Evolutionary conservation across 768 basidiomycete genomes (phyloP).

Genomic region (Paxillus involutus): DNA sequence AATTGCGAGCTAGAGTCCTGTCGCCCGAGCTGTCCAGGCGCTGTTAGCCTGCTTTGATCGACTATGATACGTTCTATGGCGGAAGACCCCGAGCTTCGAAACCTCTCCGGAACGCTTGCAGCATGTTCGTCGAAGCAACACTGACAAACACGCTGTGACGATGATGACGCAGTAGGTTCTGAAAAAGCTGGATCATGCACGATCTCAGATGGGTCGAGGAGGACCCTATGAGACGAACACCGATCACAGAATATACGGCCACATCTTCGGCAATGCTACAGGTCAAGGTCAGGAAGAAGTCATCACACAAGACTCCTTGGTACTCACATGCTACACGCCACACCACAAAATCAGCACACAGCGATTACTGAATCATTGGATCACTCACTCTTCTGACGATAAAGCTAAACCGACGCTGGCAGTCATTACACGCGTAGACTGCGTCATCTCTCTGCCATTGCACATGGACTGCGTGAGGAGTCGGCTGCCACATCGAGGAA

Average conservation of each 20-base stretch:
- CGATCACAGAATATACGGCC: conserved; percentile 75
- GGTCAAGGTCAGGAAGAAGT: conserved; percentile 9
- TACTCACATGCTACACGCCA: conserved; percentile 65
- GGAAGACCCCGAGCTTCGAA: conserved; percentile 48
- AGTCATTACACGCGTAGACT: conserved; percentile 71
- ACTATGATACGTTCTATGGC: conserved; percentile 76
- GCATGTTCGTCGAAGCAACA: conserved; percentile 74
- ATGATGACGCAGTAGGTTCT: conserved; percentile 45
- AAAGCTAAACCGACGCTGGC: conserved; percentile 76
- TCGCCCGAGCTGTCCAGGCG: conserved; percentile 58
- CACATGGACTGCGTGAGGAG: conserved; percentile 63
- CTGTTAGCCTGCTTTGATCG: conserved; percentile 63
- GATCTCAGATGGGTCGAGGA: conserved; percentile 74
- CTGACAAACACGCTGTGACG: conserved; percentile 77
- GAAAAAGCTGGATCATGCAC: conserved; percentile 66
- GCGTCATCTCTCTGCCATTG: conserved; percentile 85
- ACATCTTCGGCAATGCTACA: conserved; percentile 64
- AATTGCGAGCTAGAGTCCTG: conserved; percentile 79
- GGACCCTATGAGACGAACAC: conserved; percentile 51
- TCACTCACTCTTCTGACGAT: conserved; percentile 72
- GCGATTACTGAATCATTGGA: conserved; percentile 9
- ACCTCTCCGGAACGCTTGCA: conserved; percentile 53
- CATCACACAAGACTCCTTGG: not conserved
- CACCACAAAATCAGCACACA: conserved; percentile 10
- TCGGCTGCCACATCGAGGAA: conserved; percentile 57